These are phyloP conservation scores for Botrytis fragariae DNA, from an alignment of 2,329 filamentous ascomycete species.

Conservation along the genomic window DNA sequence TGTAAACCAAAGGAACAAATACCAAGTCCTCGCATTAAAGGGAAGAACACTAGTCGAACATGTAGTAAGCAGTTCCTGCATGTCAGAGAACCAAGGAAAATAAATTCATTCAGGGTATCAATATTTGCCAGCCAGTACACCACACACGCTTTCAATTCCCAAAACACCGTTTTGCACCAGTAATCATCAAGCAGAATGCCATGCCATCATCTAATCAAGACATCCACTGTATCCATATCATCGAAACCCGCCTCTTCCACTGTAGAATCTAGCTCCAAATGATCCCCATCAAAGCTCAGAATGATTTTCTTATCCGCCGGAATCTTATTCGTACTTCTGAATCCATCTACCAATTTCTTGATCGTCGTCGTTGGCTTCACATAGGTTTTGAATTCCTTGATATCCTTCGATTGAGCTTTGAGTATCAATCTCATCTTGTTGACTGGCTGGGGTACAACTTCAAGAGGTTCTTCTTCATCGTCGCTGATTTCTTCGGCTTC, in stretches of 20 bases:
- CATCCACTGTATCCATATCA: constrained; percentile 74
- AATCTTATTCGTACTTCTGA: constrained; percentile 54
- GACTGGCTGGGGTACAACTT: constrained; percentile 13
- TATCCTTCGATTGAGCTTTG: constrained; percentile 47
- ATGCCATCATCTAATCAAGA: constrained; percentile 41
- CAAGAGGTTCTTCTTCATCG: constrained; percentile 29
- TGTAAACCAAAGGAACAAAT: not conserved
- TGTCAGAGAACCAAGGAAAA: not conserved
- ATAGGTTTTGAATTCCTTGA: constrained; percentile 51
- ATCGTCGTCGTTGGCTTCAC: constrained; percentile 57
- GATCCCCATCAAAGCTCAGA: constrained; percentile 74
- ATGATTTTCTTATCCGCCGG: constrained; percentile 52
- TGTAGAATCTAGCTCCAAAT: constrained; percentile 56
- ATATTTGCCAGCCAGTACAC: not conserved
- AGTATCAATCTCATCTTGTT: constrained; percentile 51
- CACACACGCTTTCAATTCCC: not conserved
- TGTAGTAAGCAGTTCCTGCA: not conserved
- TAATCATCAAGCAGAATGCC: not conserved
- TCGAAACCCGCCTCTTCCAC: constrained; percentile 69
- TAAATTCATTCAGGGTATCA: constrained; percentile 8
- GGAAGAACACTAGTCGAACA: not conserved
- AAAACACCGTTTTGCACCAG: not conserved
- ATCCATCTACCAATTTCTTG: constrained; percentile 60
- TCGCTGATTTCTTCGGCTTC: constrained; percentile 27
- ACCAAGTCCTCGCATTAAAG: not conserved